A percentile compares a stretch with the other conserved stretches of the same genome.
Evolutionary conservation across 345 rosid species (phyloP).

Genomic region (Streptanthus diversifolius): DNA sequence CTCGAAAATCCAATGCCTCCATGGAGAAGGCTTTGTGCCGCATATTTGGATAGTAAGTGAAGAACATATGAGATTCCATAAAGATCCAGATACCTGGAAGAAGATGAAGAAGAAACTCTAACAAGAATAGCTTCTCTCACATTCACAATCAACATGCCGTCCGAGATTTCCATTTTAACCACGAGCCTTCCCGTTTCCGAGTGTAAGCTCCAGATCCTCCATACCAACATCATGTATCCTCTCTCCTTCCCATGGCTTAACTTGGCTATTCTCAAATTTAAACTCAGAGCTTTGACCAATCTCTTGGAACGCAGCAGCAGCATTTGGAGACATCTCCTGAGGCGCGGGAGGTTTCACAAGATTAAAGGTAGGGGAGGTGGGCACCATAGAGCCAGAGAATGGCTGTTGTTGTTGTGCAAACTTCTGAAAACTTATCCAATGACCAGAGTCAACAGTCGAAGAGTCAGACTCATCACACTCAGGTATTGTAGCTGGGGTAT

Average conservation of each 20-base stretch:
- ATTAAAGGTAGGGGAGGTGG: conserved; percentile 89
- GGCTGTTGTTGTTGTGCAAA: conserved; percentile 47
- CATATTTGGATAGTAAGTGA: conserved; percentile 14
- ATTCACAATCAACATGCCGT: conserved; percentile 10
- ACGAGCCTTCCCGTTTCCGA: conserved; percentile 72
- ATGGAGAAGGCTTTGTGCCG: conserved; percentile 26
- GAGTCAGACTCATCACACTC: conserved; percentile 95
- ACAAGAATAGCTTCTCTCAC: conserved; percentile 6
- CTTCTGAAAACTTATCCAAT: conserved; percentile 87
- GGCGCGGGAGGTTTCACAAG: conserved; percentile 59
- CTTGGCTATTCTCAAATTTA: conserved; percentile 72
- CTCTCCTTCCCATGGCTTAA: conserved; percentile 99
- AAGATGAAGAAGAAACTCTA: conserved; percentile 13
- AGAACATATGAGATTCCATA: conserved; percentile 19
- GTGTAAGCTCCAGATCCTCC: conserved; percentile 97
- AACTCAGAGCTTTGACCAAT: conserved; percentile 65
- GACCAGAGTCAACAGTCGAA: conserved; percentile 92
- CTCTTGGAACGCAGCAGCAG: conserved; percentile 42
- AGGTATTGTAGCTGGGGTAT: conserved; percentile 82
- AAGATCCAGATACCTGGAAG: conserved; percentile 3
- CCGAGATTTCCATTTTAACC: conserved; percentile 27
- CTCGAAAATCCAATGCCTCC: conserved; percentile 21
- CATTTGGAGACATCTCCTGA: conserved; percentile 38
- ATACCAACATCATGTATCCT: conserved; percentile 89
- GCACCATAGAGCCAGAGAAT: conserved; percentile 42